These are phyloP conservation scores for Candida easanensis DNA, from an alignment of 805 yeast species.

Conservation along the genomic window DNA sequence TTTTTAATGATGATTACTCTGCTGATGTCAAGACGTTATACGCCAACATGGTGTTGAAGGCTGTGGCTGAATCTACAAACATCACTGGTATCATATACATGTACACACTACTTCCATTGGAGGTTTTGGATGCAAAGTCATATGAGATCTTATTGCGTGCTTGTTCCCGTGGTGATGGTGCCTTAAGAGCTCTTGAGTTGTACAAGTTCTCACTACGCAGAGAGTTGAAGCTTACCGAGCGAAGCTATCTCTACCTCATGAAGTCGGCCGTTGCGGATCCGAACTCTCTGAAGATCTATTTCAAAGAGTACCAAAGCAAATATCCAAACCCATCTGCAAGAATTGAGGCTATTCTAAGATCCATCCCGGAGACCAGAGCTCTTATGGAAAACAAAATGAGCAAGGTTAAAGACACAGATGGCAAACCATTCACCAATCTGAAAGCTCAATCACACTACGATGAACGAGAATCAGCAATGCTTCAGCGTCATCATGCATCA, in stretches of 20 bases:
- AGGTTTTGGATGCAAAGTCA: slow-evolving; percentile 1
- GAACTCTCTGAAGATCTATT: slow-evolving; percentile 1
- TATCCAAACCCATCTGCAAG: no score
- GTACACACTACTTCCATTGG: slow-evolving; percentile 11
- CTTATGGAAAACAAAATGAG: no score
- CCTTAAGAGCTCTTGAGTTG: slow-evolving; percentile 12
- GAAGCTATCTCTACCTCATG: neutral
- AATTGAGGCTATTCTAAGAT: no score
- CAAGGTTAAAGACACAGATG: no score
- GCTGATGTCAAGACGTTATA: slow-evolving; percentile 7
- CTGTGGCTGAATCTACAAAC: slow-evolving; percentile 15
- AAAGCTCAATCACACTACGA: slow-evolving; percentile 9
- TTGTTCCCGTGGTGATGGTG: slow-evolving; percentile 17
- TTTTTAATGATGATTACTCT: neutral
- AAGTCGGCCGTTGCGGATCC: neutral
- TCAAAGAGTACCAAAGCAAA: neutral
- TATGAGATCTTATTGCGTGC: slow-evolving; percentile 16
- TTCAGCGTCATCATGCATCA: slow-evolving; percentile 5
- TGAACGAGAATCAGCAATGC: slow-evolving; percentile 7
- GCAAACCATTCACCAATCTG: neutral
- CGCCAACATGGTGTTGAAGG: slow-evolving; percentile 11
- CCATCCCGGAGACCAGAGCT: no score
- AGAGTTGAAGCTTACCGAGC: slow-evolving; percentile 2
- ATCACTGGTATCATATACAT: slow-evolving; percentile 20
- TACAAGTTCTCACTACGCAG: slow-evolving; percentile 8